A percentile compares a stretch with the other conserved stretches of the same genome.
Evolutionary conservation across 2,329 filamentous ascomycete species (phyloP).

Genomic region (Fusarium coffeatum): DNA sequence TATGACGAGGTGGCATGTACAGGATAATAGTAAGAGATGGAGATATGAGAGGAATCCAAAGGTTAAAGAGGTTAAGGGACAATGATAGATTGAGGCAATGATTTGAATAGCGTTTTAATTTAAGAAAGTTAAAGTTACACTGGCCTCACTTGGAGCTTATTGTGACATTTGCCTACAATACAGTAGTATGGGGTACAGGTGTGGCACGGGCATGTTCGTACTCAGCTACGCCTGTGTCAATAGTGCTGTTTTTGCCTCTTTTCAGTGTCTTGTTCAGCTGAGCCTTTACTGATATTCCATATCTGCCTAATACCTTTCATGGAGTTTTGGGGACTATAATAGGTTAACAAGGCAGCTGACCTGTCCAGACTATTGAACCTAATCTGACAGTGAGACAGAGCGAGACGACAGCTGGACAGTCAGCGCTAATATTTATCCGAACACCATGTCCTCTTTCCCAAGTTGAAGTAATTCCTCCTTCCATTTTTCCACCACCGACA

Average conservation of each 20-base stretch:
- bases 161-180: not conserved
- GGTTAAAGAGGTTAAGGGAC: conserved; percentile 4
- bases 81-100: not conserved
- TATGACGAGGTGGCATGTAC: conserved; percentile 51
- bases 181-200: not conserved
- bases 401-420: not conserved
- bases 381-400: not conserved
- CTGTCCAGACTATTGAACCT: not conserved
- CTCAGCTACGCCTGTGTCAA: not conserved
- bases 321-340: too few species aligned
- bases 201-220: not conserved
- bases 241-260: not conserved
- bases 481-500: not conserved
- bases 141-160: not conserved
- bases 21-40: conserved; percentile 52
- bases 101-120: conserved; percentile 9
- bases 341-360: not conserved
- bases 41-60: conserved; percentile 41
- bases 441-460: not conserved
- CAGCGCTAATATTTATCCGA: not conserved
- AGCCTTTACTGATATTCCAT: not conserved
- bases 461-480: not conserved
- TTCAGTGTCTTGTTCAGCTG: not conserved
- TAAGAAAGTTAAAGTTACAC: not conserved
- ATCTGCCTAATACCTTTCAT: not conserved